A percentile compares a stretch with the other conserved stretches of the same genome.
These are phyloP conservation scores for Malbranchea cinnamomea DNA, from an alignment of 2,329 filamentous ascomycete genomes.

Conservation along the genomic window DNA sequence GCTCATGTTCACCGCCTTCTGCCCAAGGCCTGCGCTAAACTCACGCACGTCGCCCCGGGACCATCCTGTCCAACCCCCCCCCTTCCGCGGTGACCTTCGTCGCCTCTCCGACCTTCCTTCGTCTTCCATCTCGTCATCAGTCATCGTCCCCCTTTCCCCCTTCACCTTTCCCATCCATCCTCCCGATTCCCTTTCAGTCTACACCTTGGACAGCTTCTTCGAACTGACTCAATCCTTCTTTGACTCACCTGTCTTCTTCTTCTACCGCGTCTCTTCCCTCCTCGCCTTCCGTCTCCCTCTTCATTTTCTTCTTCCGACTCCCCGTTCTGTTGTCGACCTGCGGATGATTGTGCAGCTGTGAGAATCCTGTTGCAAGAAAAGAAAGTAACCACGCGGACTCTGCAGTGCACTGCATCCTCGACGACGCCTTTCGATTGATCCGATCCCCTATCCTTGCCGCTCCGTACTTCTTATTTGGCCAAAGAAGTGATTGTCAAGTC, in stretches of 20 bases:
- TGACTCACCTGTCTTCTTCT: neutral
- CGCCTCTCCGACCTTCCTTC: neutral
- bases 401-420: conserved; percentile 17
- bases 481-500: no score
- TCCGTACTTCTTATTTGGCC: neutral
- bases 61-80: no score
- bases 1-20: no score
- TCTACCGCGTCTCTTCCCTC: neutral
- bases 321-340: no score
- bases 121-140: neutral
- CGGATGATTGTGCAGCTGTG: no score
- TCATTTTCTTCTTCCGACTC: conserved; percentile 12
- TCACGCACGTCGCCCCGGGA: conserved; percentile 1
- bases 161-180: conserved; percentile 12
- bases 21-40: no score
- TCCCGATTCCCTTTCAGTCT: conserved; percentile 6
- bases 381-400: no score
- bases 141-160: conserved; percentile 2
- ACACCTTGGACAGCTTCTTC: neutral
- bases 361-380: no score
- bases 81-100: conserved; percentile 2
- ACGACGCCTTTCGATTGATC: neutral
- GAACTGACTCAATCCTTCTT: neutral
- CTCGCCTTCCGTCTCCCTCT: conserved; percentile 6
- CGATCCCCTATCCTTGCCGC: conserved; percentile 9